phyloP scores from a whole-genome alignment of 805 yeast species.

The Candida vaughaniae region DNA sequence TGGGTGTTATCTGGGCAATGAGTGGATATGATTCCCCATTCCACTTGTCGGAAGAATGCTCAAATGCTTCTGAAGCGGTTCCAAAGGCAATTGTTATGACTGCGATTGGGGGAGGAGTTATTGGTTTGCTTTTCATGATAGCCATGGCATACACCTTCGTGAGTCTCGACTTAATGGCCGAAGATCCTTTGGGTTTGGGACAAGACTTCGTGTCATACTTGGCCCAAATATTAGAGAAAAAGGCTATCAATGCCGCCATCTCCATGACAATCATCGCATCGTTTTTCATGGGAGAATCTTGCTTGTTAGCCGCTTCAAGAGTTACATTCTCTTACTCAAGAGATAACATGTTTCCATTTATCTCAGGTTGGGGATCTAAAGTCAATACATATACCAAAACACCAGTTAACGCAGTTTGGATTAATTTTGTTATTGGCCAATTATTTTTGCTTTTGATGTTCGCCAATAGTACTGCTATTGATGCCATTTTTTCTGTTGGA shows the following conservation, averaged over 20 bases:
- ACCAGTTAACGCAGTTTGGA: constrained; percentile 65
- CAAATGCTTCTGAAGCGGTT: constrained; percentile 61
- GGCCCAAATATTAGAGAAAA: constrained; percentile 45
- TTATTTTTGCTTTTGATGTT: constrained; percentile 56
- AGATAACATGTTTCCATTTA: constrained; percentile 64
- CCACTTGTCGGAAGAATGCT: constrained; percentile 71
- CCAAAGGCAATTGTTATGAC: constrained; percentile 69
- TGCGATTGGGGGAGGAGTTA: constrained; percentile 50
- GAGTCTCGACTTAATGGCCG: constrained; percentile 45
- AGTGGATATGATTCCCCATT: constrained; percentile 75
- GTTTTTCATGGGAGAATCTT: constrained; percentile 40
- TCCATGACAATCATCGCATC: constrained; percentile 40
- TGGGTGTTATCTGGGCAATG: constrained; percentile 72
- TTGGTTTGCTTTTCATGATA: constrained; percentile 58
- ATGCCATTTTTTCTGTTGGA: constrained; percentile 71
- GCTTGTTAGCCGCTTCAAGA: constrained; percentile 65
- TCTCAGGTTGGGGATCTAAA: constrained; percentile 43
- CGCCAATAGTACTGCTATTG: constrained; percentile 65
- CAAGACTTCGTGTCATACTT: constrained; percentile 61
- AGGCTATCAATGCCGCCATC: constrained; percentile 36
- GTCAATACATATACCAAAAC: constrained; percentile 56
- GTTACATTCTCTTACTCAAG: constrained; percentile 68
- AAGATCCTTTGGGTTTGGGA: constrained; percentile 48
- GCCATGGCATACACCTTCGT: constrained; percentile 63
- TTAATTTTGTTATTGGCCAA: constrained; percentile 55